phyloP scores from a whole-genome alignment of 257 asterid genomes.

The Oldenlandia corymbosa region DNA sequence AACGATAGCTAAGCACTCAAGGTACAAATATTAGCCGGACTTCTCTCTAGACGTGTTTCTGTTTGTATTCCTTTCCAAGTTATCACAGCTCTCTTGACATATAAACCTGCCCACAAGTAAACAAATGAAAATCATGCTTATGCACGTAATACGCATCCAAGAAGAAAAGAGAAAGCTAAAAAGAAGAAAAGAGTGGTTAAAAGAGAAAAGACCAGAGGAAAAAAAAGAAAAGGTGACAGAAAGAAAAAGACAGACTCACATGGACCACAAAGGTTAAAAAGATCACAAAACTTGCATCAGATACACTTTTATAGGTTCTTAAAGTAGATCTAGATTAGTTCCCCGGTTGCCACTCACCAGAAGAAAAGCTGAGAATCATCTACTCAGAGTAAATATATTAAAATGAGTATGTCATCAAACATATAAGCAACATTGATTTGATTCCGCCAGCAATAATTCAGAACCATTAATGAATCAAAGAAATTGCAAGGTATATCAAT shows the following conservation, averaged over 20 bases:
- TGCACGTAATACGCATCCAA: slow-evolving; percentile 19
- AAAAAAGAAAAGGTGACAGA: slow-evolving; percentile 15
- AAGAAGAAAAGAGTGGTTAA: slow-evolving; percentile 30
- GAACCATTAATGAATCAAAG: background rate
- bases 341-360: background rate
- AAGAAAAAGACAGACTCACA: slow-evolving; percentile 47
- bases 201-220: slow-evolving; percentile 19
- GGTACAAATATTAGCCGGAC: slow-evolving; percentile 1
- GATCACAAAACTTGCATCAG: slow-evolving; percentile 32
- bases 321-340: slow-evolving; percentile 19
- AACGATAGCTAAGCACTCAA: slow-evolving; percentile 7
- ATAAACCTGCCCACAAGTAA: slow-evolving; percentile 30
- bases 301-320: slow-evolving; percentile 27
- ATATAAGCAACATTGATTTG: background rate
- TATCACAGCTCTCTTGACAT: slow-evolving; percentile 18
- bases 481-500: background rate
- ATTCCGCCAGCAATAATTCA: background rate
- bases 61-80: slow-evolving; percentile 14
- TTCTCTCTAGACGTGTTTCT: background rate
- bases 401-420: background rate
- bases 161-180: slow-evolving; percentile 25
- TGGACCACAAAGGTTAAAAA: slow-evolving; percentile 41
- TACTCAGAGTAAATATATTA: background rate
- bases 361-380: slow-evolving; percentile 10
- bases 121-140: slow-evolving; percentile 15